Conservation (phyloP, 768 basidiomycete species). For the Gyrodon lividus region DNA sequence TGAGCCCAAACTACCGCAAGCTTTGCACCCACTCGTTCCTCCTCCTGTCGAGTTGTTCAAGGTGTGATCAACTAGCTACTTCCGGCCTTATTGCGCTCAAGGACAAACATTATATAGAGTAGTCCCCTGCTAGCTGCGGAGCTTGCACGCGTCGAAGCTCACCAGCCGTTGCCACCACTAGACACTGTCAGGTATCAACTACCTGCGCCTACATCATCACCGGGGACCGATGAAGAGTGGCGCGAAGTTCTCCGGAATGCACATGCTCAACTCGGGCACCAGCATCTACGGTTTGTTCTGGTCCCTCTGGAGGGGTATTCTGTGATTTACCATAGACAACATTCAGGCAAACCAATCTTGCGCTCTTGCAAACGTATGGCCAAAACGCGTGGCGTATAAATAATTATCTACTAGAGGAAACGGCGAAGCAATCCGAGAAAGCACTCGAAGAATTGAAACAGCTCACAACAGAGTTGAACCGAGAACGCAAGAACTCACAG, state of each 20-base stretch:
- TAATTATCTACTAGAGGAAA: conserved; percentile 83
- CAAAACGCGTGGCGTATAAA: conserved; percentile 90
- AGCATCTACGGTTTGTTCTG: conserved; percentile 62
- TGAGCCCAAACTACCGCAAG: conserved; percentile 59
- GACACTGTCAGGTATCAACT: conserved; percentile 75
- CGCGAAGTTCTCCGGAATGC: conserved; percentile 71
- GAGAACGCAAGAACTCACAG: conserved; percentile 85
- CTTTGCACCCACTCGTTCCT: conserved; percentile 72
- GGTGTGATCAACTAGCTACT: conserved; percentile 41
- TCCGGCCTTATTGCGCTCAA: background rate
- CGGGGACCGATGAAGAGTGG: conserved; percentile 78
- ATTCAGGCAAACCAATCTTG: conserved; percentile 76
- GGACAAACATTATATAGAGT: conserved; percentile 41
- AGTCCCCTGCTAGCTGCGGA: conserved; percentile 71
- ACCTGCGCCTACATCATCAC: conserved; percentile 60
- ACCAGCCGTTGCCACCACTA: conserved; percentile 61
- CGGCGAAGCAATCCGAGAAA: conserved; percentile 68
- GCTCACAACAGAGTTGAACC: conserved; percentile 80
- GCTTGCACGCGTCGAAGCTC: conserved; percentile 68
- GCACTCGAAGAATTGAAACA: conserved; percentile 77
- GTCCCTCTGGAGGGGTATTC: background rate
- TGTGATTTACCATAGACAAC: conserved; percentile 7
- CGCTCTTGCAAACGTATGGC: conserved; percentile 82
- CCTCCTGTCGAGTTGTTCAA: conserved; percentile 63
- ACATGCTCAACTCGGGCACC: conserved; percentile 82